Evolutionary conservation across 2,329 filamentous ascomycete species (phyloP).

Genomic region (Scedosporium minutisporum): DNA sequence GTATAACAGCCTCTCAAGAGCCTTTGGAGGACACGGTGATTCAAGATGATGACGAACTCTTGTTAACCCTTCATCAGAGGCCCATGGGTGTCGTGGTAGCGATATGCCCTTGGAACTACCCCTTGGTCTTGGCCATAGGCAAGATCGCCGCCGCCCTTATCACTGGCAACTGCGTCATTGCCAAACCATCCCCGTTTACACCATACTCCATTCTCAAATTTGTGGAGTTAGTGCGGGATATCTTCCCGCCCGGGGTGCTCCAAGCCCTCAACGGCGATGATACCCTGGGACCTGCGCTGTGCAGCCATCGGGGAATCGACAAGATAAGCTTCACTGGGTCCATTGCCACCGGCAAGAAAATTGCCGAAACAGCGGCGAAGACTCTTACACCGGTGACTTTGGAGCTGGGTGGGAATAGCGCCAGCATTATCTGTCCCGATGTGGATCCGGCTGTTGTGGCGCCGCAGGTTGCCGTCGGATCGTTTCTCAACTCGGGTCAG

Average conservation of each 20-base stretch:
- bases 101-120: constrained; percentile 49
- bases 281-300: constrained; percentile 48
- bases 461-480: constrained; percentile 33
- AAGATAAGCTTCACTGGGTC: constrained; percentile 59
- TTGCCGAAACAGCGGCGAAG: constrained; percentile 43
- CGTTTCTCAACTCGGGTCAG: constrained; percentile 44
- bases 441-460: constrained; percentile 35
- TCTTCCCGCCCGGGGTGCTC: constrained; percentile 53
- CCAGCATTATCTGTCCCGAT: constrained; percentile 47
- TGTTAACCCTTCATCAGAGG: constrained; percentile 22
- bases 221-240: constrained; percentile 44
- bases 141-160: constrained; percentile 49
- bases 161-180: constrained; percentile 44
- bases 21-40: constrained; percentile 10
- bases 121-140: constrained; percentile 37
- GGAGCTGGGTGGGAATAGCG: constrained; percentile 53
- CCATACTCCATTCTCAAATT: constrained; percentile 50
- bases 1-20: constrained; percentile 2
- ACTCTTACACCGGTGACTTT: constrained; percentile 54
- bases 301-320: constrained; percentile 46
- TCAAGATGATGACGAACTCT: constrained; percentile 17
- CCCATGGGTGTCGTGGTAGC: constrained; percentile 32
- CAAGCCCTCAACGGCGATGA: constrained; percentile 53
- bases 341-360: constrained; percentile 48
- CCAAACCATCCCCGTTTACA: constrained; percentile 50